A percentile compares a stretch with the other conserved stretches of the same genome.
These are phyloP conservation scores for Tetrapisispora namnaoensis DNA, from an alignment of 805 yeast genomes.

Conservation along the genomic window DNA sequence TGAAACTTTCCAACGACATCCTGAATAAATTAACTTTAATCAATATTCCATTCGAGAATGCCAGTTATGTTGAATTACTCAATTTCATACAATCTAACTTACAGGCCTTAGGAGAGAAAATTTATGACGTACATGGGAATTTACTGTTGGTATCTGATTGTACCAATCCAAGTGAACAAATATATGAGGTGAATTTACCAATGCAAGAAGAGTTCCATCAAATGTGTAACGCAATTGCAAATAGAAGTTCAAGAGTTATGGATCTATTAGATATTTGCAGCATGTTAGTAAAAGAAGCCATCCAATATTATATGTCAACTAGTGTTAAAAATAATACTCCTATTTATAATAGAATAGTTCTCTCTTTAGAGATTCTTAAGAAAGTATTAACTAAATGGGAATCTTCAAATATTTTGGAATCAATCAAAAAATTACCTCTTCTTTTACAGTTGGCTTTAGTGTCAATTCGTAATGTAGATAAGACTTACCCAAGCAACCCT, in stretches of 20 bases:
- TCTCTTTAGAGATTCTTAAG: neutral
- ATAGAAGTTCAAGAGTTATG: neutral
- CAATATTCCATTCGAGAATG: neutral
- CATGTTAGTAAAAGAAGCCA: neutral
- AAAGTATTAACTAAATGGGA: neutral
- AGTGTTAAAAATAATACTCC: neutral
- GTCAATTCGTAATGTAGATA: neutral
- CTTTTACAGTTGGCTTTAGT: neutral
- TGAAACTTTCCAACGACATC: neutral
- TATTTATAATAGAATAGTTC: neutral
- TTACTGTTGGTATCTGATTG: neutral
- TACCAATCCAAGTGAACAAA: neutral
- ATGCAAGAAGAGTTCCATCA: neutral
- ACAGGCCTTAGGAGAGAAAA: neutral
- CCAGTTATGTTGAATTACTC: neutral
- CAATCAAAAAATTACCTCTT: neutral
- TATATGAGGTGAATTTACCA: too few relatives aligned
- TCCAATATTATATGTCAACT: neutral
- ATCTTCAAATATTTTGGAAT: neutral
- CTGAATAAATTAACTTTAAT: neutral
- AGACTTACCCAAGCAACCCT: neutral
- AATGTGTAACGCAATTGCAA: neutral
- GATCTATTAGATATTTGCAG: neutral
- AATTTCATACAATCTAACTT: neutral
- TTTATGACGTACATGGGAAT: neutral